Evolutionary conservation across 1,139 yeast species (phyloP).

Genomic region (Zygosaccharomyces sapae): DNA sequence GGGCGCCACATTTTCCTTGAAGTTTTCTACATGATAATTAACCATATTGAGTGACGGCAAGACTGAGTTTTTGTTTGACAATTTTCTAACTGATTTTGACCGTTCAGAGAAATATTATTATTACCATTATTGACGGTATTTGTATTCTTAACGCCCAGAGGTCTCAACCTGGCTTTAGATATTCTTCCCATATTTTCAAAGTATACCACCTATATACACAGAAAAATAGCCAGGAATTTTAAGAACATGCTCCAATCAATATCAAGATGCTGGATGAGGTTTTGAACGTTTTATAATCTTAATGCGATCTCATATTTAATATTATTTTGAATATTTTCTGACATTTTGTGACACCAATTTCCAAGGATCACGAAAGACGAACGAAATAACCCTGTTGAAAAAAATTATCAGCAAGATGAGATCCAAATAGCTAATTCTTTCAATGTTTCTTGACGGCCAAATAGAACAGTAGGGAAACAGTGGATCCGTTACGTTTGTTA

Average conservation of each 20-base stretch:
- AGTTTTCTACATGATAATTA: neutral
- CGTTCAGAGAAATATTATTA: neutral
- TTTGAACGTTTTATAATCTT: no score
- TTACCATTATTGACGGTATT: neutral
- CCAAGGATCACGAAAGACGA: neutral
- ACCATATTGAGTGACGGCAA: neutral
- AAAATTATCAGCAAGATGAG: conserved; percentile 7
- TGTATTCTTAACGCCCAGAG: neutral
- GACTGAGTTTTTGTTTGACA: neutral
- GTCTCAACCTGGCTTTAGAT: neutral
- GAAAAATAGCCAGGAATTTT: neutral
- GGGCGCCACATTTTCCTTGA: neutral
- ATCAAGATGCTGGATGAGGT: neutral
- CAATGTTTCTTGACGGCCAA: neutral
- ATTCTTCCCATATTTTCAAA: neutral
- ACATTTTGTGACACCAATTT: neutral
- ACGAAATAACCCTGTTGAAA: neutral
- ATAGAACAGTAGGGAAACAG: neutral
- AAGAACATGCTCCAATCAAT: neutral
- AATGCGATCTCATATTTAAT: neutral
- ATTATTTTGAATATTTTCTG: conserved; percentile 3
- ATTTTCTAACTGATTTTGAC: neutral
- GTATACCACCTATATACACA: neutral
- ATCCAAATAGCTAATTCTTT: neutral
- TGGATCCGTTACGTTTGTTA: neutral